These are phyloP conservation scores for Stromatinia cepivora DNA, from an alignment of 2,329 filamentous ascomycete genomes.

Conservation along the genomic window DNA sequence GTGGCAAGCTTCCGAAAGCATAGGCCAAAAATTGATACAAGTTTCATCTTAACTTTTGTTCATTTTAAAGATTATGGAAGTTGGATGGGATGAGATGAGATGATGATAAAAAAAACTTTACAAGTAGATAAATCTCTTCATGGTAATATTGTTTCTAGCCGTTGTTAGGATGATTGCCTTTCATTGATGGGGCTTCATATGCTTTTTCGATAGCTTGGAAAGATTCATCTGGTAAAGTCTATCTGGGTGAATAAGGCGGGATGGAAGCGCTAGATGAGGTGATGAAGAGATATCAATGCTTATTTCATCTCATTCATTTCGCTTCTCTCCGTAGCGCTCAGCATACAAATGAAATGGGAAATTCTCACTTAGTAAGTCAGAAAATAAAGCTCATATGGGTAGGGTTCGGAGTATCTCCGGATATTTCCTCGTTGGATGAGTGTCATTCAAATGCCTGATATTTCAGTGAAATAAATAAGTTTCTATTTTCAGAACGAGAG, in stretches of 20 bases:
- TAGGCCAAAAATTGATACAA: background rate
- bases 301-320: constrained; percentile 12
- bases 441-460: too few relatives aligned
- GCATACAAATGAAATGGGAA: background rate
- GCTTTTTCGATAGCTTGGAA: background rate
- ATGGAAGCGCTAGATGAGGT: background rate
- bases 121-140: background rate
- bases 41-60: background rate
- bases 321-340: background rate
- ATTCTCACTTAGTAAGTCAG: background rate
- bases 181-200: background rate
- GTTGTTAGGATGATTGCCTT: background rate
- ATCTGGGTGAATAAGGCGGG: background rate
- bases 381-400: background rate
- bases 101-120: background rate
- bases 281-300: background rate
- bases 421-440: too few relatives aligned
- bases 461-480: too few relatives aligned
- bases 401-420: background rate
- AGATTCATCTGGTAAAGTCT: background rate
- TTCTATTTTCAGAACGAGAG: too few relatives aligned
- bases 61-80: background rate
- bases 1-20: background rate
- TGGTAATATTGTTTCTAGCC: background rate
- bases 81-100: background rate